Percentiles rank a stretch among this genome's conserved stretches.
phyloP scores from a whole-genome alignment of 106 monocot genomes.

The Phalaenopsis aphrodite region DNA sequence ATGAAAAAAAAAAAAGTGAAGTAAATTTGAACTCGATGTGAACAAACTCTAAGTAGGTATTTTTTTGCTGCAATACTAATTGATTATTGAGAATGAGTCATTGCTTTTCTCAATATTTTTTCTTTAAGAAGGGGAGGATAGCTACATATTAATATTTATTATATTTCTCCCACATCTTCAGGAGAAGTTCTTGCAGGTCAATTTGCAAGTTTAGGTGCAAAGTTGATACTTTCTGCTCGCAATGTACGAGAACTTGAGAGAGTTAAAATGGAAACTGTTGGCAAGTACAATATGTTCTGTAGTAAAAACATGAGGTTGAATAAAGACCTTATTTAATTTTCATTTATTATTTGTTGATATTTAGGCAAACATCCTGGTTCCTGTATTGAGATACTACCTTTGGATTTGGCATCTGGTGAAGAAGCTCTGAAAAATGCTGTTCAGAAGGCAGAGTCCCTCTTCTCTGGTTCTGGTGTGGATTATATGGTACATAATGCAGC shows the following conservation, averaged over 20 bases:
- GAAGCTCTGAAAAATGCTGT: conserved; percentile 65
- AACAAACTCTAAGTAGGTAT: background rate
- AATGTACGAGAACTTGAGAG: conserved; percentile 70
- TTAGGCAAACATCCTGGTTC: conserved; percentile 46
- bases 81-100: background rate
- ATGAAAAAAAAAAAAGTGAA: background rate
- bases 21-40: background rate
- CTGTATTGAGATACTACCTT: conserved; percentile 67
- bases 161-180: conserved; percentile 19
- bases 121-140: background rate
- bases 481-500: conserved; percentile 99
- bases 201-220: conserved; percentile 74
- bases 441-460: conserved; percentile 75
- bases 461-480: conserved; percentile 64
- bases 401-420: conserved; percentile 75
- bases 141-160: background rate
- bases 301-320: background rate
- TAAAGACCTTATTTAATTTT: background rate
- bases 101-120: background rate
- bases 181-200: conserved; percentile 71
- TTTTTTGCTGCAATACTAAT: background rate
- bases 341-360: background rate
- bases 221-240: conserved; percentile 80
- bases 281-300: conserved; percentile 16
- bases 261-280: conserved; percentile 65